Conservation (phyloP, 305 asterid species). For the Fraxinus dipetala region DNA sequence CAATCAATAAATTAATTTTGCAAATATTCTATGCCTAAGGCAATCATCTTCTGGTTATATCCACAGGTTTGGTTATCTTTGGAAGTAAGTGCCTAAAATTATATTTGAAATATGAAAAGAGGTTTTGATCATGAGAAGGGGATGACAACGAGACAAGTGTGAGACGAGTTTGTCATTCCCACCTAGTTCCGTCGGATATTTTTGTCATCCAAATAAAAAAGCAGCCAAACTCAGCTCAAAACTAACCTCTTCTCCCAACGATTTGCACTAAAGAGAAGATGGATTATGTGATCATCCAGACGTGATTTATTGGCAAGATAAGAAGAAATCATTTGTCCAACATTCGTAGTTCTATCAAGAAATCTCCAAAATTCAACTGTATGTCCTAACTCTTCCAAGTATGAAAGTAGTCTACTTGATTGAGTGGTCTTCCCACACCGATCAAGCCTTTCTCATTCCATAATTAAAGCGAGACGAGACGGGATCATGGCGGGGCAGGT, state of each 20-base stretch:
- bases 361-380: slow-evolving; percentile 80
- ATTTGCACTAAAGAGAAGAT: slow-evolving; percentile 89
- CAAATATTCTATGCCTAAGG: no score
- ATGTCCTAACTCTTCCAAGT: slow-evolving; percentile 59
- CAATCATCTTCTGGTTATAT: no score
- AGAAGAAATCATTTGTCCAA: slow-evolving; percentile 92
- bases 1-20: no score
- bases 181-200: no score
- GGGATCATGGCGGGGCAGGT: no score
- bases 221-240: background rate
- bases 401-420: slow-evolving; percentile 51
- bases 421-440: slow-evolving; percentile 92
- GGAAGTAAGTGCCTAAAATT: no score
- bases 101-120: no score
- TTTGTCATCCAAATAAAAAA: background rate
- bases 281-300: slow-evolving; percentile 76
- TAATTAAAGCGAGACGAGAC: no score
- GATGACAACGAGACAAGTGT: no score
- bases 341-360: slow-evolving; percentile 88
- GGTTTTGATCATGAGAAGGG: no score
- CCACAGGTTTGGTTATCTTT: no score
- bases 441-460: slow-evolving; percentile 63
- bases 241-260: slow-evolving; percentile 91
- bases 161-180: no score
- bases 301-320: slow-evolving; percentile 70